Base-by-base conservation (phyloP, 106 monocot genomes). In the Platanthera guangdongensis region DNA sequence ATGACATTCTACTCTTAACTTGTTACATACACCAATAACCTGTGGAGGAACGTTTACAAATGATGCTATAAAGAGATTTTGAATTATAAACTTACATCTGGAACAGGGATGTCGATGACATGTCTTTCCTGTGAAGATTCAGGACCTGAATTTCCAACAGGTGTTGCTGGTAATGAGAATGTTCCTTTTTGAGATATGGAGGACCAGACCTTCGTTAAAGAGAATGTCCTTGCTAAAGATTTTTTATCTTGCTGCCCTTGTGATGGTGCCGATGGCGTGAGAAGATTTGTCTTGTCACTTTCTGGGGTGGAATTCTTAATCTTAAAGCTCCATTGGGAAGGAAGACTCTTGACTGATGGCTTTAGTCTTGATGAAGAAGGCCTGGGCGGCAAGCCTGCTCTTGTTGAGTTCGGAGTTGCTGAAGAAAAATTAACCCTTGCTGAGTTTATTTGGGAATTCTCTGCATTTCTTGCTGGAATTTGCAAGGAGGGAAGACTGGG, bases 81-180 rank as follows among this genome's bases (percentile, higher is more conserved):
- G 19, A 59, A 60, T 8, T 65, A 65, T 9, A 22, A 81, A 81
- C 92, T 83, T 86, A 95, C 95, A 68, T 86, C 80, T 49, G 80
- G 74, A 82, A 22, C 22, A 68, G 86, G 75, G 16, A 92, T 75
- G 86, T 88, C 90, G 39, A 89, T 76, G 18, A 82, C 80, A 79
- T 93, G 93, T 47, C 71, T 86, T 52, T 78, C 90, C 22, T 71
- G 82, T 19, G 47, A 47, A 48, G 88, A 64, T 28, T 76, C 60
- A 8, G 81, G 30, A 51, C 67, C 84, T 7, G 57, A 14, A 68
- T 32, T 85, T 62, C 72, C 85, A 51, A 87, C 53, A 14, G 95
- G 95, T 9, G 95, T 92, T 8, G 86, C 83, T 8, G 95, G 95
- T 68, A 95, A 83, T 68, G 95, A 95, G 70, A 85, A 74, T 39